phyloP scores from a whole-genome alignment of 2,329 filamentous ascomycete genomes.

The Domatiomyces catenatus region DNA sequence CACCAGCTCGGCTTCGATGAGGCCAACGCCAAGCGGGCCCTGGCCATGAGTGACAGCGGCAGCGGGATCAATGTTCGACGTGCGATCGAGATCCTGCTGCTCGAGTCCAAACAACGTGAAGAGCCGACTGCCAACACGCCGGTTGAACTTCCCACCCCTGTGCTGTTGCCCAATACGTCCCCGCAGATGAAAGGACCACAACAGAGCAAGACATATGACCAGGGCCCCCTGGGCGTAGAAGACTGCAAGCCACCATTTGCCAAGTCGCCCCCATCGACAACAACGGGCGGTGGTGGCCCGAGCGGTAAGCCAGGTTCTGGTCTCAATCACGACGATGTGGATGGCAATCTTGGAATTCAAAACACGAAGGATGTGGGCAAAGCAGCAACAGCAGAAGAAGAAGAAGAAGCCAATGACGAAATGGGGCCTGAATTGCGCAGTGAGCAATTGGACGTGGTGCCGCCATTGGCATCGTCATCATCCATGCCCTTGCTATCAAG shows the following conservation, averaged over 20 bases:
- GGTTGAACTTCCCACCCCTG: slow-evolving; percentile 13
- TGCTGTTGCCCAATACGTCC: not conserved
- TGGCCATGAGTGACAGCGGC: slow-evolving; percentile 44
- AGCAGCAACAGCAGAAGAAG: not conserved
- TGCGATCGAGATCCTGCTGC: slow-evolving; percentile 38
- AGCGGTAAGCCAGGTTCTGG: not conserved
- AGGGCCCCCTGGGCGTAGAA: not conserved
- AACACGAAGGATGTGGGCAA: not conserved
- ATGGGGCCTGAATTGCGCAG: not conserved
- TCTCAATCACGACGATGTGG: not conserved
- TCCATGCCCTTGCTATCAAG: not conserved
- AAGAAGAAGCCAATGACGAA: not conserved
- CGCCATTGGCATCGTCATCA: not conserved
- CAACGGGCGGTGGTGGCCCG: no score
- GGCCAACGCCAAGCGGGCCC: slow-evolving; percentile 40
- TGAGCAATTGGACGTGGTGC: not conserved
- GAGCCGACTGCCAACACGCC: slow-evolving; percentile 7
- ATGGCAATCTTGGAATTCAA: not conserved
- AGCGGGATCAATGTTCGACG: slow-evolving; percentile 43
- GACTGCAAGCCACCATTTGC: not conserved
- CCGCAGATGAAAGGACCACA: not conserved
- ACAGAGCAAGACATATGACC: not conserved
- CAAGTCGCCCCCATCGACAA: not conserved
- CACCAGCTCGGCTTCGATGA: slow-evolving; percentile 43
- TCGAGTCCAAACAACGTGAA: slow-evolving; percentile 26